Conservation (phyloP, 2,329 filamentous ascomycete species). For the Chalara sp. region DNA sequence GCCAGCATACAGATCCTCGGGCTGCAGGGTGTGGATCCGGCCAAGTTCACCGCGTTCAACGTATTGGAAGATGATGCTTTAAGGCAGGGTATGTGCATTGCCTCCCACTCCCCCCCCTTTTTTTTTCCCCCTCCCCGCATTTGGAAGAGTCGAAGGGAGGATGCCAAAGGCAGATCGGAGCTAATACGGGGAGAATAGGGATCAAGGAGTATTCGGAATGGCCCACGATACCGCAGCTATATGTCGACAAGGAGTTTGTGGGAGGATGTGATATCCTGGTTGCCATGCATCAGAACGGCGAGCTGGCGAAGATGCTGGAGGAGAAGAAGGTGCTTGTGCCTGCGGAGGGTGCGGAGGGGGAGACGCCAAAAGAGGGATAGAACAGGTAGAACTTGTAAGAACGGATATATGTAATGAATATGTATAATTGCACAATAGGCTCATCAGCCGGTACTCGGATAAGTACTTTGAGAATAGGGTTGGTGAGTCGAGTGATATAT, state of each 20-base stretch:
- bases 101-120: no score
- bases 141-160: background rate
- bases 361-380: background rate
- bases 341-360: constrained; percentile 13
- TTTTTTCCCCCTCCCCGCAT: constrained; percentile 1
- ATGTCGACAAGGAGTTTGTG: constrained; percentile 91
- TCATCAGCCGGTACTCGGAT: no score
- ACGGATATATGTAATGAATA: background rate
- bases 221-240: constrained; percentile 97
- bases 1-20: constrained; percentile 93
- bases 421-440: background rate
- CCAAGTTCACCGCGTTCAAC: constrained; percentile 97
- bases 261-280: constrained; percentile 97
- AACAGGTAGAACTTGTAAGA: background rate
- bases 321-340: constrained; percentile 76
- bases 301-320: constrained; percentile 83
- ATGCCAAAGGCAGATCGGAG: background rate
- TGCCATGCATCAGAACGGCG: constrained; percentile 94
- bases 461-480: no score
- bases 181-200: constrained; percentile 42
- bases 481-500: no score
- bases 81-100: constrained; percentile 56
- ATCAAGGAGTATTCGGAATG: constrained; percentile 99
- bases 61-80: constrained; percentile 88
- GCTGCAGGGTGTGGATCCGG: constrained; percentile 87